These are phyloP conservation scores for Hordeum vulgare DNA, from an alignment of 176 grass and related monocot species.

Conservation along the genomic window MorexV3_pseudomolecules_assembly NC_058524.1:576323028-576323527, in stretches of 20 bases:
- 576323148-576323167: background rate
- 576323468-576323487: too few relatives aligned
- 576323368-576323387: too few relatives aligned
- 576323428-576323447: too few relatives aligned
- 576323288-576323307: background rate
- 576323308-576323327: background rate
- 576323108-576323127: background rate
- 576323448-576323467: too few relatives aligned
- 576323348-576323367: background rate
- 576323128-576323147: background rate
- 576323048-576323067: accelerated
- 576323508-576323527: too few relatives aligned
- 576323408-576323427: too few relatives aligned
- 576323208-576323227: background rate
- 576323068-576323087: background rate
- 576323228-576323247: background rate
- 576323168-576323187: background rate
- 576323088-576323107: background rate
- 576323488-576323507: too few relatives aligned
- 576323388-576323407: too few relatives aligned
- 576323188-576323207: background rate
- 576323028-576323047: background rate
- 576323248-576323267: background rate
- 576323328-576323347: background rate
- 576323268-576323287: background rate